Percentiles rank a stretch among this genome's conserved stretches.
phyloP scores from a whole-genome alignment of 441 rosid species.

The Bruguiera hainesii region DNA sequence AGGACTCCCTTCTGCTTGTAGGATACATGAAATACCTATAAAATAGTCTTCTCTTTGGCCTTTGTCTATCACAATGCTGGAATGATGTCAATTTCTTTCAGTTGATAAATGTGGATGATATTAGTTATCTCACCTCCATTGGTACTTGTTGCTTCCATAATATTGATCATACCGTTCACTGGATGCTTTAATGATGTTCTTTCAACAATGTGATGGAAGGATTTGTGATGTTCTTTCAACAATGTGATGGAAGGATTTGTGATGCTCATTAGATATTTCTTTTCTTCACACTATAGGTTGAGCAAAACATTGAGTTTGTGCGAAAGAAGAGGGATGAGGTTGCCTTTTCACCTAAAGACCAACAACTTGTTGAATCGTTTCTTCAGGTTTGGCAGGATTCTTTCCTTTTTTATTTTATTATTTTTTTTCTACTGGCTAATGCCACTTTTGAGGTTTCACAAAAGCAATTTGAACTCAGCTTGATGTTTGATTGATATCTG shows the following conservation, averaged over 20 bases:
- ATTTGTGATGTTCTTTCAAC: background rate
- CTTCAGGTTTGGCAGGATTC: conserved; percentile 45
- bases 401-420: background rate
- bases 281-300: conserved; percentile 48
- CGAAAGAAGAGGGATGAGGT: conserved; percentile 81
- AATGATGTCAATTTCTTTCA: background rate
- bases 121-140: too few species aligned
- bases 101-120: background rate
- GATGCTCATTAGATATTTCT: background rate
- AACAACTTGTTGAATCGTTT: conserved; percentile 62
- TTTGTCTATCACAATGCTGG: background rate
- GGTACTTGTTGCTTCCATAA: background rate
- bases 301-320: conserved; percentile 68
- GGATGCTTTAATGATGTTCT: background rate
- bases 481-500: conserved; percentile 17
- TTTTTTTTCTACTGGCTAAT: background rate
- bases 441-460: background rate
- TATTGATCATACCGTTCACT: background rate
- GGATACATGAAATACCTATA: background rate
- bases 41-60: background rate
- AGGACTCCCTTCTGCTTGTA: background rate
- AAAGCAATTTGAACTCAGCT: conserved; percentile 2
- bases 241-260: background rate
- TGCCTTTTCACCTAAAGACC: conserved; percentile 84
- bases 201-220: background rate